These are phyloP conservation scores for Malus asiatica DNA, from an alignment of 306 rosid species.

Conservation along the genomic window DNA sequence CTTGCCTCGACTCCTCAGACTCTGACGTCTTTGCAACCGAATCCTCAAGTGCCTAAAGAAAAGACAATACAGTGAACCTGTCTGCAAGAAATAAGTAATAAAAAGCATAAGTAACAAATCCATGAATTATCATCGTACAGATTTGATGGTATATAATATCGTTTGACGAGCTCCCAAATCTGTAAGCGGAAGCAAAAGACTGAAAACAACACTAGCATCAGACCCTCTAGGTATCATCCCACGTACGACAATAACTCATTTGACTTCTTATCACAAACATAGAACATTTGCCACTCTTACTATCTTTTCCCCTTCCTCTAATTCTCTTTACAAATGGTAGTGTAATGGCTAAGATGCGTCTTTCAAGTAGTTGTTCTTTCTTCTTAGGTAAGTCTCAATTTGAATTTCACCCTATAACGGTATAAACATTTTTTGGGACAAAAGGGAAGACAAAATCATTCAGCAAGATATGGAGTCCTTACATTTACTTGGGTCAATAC, in stretches of 20 bases:
- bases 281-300: not conserved
- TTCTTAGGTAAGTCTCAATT: not conserved
- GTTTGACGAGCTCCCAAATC: not conserved
- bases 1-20: slow-evolving; percentile 54
- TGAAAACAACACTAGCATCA: not conserved
- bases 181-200: not conserved
- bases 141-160: not conserved
- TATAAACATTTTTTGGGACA: not conserved
- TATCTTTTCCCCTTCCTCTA: not conserved
- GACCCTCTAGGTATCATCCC: no score
- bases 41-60: slow-evolving; percentile 94
- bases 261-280: no score
- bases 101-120: not conserved
- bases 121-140: not conserved
- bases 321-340: not conserved
- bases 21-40: slow-evolving; percentile 44
- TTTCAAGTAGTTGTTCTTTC: not conserved
- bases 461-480: slow-evolving; percentile 22
- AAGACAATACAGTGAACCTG: slow-evolving; percentile 81
- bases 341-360: not conserved
- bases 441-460: not conserved
- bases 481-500: slow-evolving; percentile 96
- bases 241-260: no score
- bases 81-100: slow-evolving; percentile 35
- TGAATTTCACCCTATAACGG: not conserved